Percentiles rank a stretch among this genome's conserved stretches.
phyloP scores from a whole-genome alignment of 2,329 filamentous ascomycete genomes.

The Ploettnerulaceae sp. region DNA sequence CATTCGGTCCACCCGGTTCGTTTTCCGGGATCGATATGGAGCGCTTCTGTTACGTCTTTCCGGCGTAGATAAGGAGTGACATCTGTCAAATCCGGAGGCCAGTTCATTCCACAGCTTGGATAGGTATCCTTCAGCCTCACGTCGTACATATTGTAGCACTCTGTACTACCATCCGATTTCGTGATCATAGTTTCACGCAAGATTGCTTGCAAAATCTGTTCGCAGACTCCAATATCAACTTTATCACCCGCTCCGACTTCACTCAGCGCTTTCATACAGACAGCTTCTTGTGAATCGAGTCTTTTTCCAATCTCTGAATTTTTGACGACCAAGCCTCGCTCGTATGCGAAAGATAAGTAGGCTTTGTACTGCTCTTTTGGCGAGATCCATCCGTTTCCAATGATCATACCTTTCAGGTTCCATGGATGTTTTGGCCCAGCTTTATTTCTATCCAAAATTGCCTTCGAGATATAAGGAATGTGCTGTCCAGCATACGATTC shows the following conservation, averaged over 20 bases:
- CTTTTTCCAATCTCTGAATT: constrained; percentile 58
- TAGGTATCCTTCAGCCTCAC: constrained; percentile 75
- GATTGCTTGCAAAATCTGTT: constrained; percentile 69
- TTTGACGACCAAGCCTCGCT: constrained; percentile 66
- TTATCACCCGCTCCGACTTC: constrained; percentile 52
- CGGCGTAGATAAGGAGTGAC: constrained; percentile 83
- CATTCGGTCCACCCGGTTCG: constrained; percentile 90
- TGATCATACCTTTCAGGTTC: constrained; percentile 80
- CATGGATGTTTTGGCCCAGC: constrained; percentile 51
- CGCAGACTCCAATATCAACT: constrained; percentile 69
- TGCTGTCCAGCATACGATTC: constrained; percentile 97
- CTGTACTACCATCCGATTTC: constrained; percentile 43
- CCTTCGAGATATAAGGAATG: constrained; percentile 93
- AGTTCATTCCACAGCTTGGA: constrained; percentile 92
- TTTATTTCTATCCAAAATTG: constrained; percentile 84
- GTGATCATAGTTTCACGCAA: constrained; percentile 59
- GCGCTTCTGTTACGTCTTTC: constrained; percentile 69
- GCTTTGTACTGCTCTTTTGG: constrained; percentile 84
- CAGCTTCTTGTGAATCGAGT: constrained; percentile 63
- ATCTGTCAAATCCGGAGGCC: constrained; percentile 78
- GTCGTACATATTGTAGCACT: constrained; percentile 97
- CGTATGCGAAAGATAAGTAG: constrained; percentile 77
- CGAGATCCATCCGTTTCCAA: constrained; percentile 97
- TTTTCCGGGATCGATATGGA: constrained; percentile 80
- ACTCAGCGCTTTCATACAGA: constrained; percentile 60